Conservation (phyloP, 1,139 yeast genomes). For the Scheffersomyces segobiensis region DNA sequence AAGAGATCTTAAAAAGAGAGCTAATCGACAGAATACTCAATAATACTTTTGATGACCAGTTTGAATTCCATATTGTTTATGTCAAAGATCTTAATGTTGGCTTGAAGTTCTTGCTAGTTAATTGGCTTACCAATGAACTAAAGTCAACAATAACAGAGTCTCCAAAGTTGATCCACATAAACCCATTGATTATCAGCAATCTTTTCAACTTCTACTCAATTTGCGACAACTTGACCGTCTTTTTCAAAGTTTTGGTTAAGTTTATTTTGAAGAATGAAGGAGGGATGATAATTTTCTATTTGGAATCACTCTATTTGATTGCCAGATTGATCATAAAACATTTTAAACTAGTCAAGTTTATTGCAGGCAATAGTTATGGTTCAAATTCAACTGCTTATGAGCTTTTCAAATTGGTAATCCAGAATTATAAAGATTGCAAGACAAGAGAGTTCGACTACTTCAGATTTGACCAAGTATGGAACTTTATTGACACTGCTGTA, state of each 20-base stretch:
- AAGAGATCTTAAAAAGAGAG: conserved; percentile 21
- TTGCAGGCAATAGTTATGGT: conserved; percentile 25
- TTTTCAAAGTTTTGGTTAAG: conserved; percentile 41
- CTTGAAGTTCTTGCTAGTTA: conserved; percentile 41
- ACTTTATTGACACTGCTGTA: conserved; percentile 32
- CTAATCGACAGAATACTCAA: conserved; percentile 25
- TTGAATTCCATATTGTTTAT: conserved; percentile 12
- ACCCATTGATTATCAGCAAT: conserved; percentile 31
- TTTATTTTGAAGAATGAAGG: conserved; percentile 42
- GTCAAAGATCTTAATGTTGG: conserved; percentile 37
- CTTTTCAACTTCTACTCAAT: conserved; percentile 34
- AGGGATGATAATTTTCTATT: conserved; percentile 40
- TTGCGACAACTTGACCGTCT: conserved; percentile 41
- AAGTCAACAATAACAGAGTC: conserved; percentile 31
- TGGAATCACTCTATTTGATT: conserved; percentile 42
- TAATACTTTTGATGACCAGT: conserved; percentile 12
- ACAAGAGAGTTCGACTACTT: conserved; percentile 35
- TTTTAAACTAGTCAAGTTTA: conserved; percentile 37
- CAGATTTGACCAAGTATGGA: conserved; percentile 38
- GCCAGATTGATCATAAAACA: conserved; percentile 36
- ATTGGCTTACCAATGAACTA: conserved; percentile 45
- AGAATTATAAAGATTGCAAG: conserved; percentile 36
- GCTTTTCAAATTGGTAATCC: conserved; percentile 33
- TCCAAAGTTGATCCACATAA: conserved; percentile 39
- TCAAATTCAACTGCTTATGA: conserved; percentile 35